Evolutionary conservation across 1,139 yeast genomes (phyloP).

Genomic region (Debaryomyces subglobosus): DNA sequence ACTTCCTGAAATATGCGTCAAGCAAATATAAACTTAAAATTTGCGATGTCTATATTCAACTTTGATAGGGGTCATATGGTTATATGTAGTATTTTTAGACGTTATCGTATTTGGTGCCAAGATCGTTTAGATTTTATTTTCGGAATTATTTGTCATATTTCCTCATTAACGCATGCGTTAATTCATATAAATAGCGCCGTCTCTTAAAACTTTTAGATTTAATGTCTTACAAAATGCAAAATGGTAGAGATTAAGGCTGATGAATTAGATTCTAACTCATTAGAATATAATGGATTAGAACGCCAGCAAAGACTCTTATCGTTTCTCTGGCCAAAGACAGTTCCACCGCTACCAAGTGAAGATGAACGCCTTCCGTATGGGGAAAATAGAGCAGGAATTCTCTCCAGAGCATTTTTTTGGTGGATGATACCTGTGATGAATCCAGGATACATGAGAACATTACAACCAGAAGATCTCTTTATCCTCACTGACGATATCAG

Average conservation of each 20-base stretch:
- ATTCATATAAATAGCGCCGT: not conserved
- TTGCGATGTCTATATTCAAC: not conserved
- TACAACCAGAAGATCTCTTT: constrained; percentile 66
- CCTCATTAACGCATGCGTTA: not conserved
- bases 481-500: constrained; percentile 53
- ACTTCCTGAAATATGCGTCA: not conserved
- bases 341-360: constrained; percentile 57
- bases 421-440: constrained; percentile 64
- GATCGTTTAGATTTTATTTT: not conserved
- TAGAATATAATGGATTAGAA: constrained; percentile 10
- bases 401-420: constrained; percentile 45
- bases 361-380: constrained; percentile 54
- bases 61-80: too few relatives aligned
- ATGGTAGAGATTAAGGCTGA: not conserved
- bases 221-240: not conserved
- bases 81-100: not conserved
- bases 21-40: too few relatives aligned
- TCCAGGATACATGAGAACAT: constrained; percentile 69
- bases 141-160: not conserved
- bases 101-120: not conserved
- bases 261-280: not conserved
- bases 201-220: too few relatives aligned
- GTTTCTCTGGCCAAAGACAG: constrained; percentile 25
- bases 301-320: constrained; percentile 22
- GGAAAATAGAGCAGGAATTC: constrained; percentile 27